Percentiles rank a stretch among this genome's conserved stretches.
Conservation (phyloP, 2,329 filamentous ascomycete species). For the Beauveria pseudobassiana region DNA sequence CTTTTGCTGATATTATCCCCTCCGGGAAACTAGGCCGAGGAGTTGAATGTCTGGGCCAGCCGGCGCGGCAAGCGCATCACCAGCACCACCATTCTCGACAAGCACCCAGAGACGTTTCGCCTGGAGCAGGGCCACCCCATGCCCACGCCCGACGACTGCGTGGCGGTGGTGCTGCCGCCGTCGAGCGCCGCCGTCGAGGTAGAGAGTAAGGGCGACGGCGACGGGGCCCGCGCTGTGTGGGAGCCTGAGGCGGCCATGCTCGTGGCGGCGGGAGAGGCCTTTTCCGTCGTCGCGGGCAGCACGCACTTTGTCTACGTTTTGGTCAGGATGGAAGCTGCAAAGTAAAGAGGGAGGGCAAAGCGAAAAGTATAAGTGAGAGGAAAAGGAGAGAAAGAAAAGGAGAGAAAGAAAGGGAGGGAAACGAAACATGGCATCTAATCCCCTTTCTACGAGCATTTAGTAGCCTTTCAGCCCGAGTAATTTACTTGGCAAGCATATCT, state of each 20-base stretch:
- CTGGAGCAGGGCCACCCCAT: background rate
- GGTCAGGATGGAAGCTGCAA: background rate
- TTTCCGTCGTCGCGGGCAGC: background rate
- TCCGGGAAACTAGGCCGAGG: background rate
- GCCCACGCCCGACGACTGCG: background rate
- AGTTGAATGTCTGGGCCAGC: background rate
- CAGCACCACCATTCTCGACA: slow-evolving; percentile 7
- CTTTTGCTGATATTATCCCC: background rate
- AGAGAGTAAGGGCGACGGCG: background rate
- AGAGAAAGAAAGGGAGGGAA: background rate
- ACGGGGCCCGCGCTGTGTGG: background rate
- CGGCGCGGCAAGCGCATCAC: background rate
- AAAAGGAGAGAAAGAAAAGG: background rate
- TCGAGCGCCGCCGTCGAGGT: background rate
- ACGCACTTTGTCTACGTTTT: slow-evolving; percentile 3
- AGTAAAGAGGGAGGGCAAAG: no score
- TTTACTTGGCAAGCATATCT: background rate
- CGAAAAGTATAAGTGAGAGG: background rate
- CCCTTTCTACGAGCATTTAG: no score
- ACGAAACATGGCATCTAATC: background rate
- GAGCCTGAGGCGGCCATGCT: background rate
- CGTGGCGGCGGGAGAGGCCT: background rate
- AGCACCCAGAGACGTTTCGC: slow-evolving; percentile 5
- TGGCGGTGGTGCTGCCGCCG: slow-evolving; percentile 1
- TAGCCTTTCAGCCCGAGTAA: background rate